Evolutionary conservation across 305 asterid species (phyloP).

Genomic region (Rubia tinctorum): DNA sequence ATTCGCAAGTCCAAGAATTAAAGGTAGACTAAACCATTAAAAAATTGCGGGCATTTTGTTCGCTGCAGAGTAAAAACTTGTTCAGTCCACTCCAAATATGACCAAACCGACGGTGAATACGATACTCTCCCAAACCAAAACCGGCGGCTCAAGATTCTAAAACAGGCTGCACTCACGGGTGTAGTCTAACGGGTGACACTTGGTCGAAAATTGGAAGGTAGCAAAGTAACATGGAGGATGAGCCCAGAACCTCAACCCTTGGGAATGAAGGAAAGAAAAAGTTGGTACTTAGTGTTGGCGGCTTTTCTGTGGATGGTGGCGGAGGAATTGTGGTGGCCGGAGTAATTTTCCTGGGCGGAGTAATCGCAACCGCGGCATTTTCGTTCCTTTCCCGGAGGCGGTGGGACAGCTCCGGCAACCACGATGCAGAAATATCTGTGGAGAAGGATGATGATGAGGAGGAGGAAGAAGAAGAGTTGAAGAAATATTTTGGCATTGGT

Average conservation of each 20-base stretch:
- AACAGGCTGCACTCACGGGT: too few relatives aligned
- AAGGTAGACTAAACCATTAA: too few relatives aligned
- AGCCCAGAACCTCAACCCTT: neutral
- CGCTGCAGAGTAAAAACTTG: too few relatives aligned
- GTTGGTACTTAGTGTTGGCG: neutral
- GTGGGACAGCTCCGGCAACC: neutral
- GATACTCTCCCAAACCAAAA: too few relatives aligned
- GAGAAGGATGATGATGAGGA: neutral
- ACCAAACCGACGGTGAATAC: too few relatives aligned
- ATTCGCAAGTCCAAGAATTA: too few relatives aligned
- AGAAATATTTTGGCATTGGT: neutral
- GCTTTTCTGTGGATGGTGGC: neutral
- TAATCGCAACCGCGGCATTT: slow-evolving; percentile 6
- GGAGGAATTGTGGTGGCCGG: neutral
- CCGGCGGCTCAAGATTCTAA: neutral
- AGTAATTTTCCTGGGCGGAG: neutral
- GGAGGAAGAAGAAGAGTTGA: neutral
- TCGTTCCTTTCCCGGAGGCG: slow-evolving; percentile 1
- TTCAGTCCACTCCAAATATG: too few relatives aligned
- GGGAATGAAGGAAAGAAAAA: neutral
- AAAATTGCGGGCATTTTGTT: neutral
- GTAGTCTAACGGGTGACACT: too few relatives aligned
- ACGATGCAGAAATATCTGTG: neutral
- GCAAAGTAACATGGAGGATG: neutral
- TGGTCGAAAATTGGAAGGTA: too few relatives aligned